phyloP scores from a whole-genome alignment of 306 rosid genomes.

The Benincasa hispida region DNA sequence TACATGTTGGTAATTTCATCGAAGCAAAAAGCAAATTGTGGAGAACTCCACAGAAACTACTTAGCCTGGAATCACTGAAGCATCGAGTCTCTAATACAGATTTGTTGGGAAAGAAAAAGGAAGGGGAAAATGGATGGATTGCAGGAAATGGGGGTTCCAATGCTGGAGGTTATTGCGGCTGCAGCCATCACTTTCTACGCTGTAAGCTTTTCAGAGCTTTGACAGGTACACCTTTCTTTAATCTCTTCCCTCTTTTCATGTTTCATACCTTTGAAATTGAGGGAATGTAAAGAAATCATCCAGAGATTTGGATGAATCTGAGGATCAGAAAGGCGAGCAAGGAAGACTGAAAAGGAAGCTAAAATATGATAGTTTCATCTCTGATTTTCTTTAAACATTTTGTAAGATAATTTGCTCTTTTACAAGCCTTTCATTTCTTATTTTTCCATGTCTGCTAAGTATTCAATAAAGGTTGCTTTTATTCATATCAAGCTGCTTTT shows the following conservation, averaged over 20 bases:
- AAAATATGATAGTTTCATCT: neutral
- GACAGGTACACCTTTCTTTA: conserved; percentile 2
- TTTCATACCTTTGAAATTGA: neutral
- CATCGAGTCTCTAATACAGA: neutral
- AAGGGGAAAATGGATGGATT: neutral
- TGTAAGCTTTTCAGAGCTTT: conserved; percentile 9
- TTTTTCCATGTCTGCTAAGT: no score
- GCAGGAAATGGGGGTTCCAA: conserved; percentile 3
- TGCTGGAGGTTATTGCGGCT: conserved; percentile 3
- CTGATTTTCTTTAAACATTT: no score
- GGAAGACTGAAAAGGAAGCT: neutral
- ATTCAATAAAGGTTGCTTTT: neutral
- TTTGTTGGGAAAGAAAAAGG: neutral
- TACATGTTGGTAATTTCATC: no score
- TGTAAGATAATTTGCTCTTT: neutral
- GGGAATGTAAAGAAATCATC: conserved; percentile 3
- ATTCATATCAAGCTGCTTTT: neutral
- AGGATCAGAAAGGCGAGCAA: conserved; percentile 8
- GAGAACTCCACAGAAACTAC: no score
- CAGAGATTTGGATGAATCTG: conserved; percentile 9
- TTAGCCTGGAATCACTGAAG: neutral
- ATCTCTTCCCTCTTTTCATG: neutral
- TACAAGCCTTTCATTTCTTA: neutral
- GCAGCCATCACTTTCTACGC: conserved; percentile 6
- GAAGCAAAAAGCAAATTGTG: no score